Percentiles rank a stretch among this genome's conserved stretches.
These are phyloP conservation scores for Cystobasidium pallidum DNA, from an alignment of 1,284 basidiomycete species.

Conservation along the genomic window DNA sequence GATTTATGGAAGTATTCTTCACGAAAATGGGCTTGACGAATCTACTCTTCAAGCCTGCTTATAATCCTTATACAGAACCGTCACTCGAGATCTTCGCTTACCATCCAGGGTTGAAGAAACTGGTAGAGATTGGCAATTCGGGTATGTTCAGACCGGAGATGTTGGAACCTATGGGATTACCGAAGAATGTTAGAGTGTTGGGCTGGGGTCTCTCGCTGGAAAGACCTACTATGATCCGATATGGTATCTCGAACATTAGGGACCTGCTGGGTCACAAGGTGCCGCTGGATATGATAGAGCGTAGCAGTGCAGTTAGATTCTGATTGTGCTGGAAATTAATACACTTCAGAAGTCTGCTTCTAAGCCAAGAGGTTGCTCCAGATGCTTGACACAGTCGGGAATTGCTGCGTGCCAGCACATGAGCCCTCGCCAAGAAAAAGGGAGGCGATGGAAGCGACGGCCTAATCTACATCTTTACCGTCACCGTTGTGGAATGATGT, in stretches of 20 bases:
- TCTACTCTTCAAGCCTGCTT: slow-evolving; percentile 68
- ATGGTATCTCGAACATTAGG: slow-evolving; percentile 89
- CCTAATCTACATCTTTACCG: too few species aligned
- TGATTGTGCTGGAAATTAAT: not conserved
- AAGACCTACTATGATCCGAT: slow-evolving; percentile 99
- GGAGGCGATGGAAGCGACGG: too few species aligned
- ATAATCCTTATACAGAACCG: slow-evolving; percentile 97
- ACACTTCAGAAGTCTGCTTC: not conserved
- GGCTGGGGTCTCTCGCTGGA: slow-evolving; percentile 97
- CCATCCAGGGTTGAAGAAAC: slow-evolving; percentile 89
- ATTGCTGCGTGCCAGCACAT: too few species aligned
- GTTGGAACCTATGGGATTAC: slow-evolving; percentile 98
- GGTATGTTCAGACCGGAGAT: slow-evolving; percentile 99
- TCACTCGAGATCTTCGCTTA: slow-evolving; percentile 99
- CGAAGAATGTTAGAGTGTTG: slow-evolving; percentile 92
- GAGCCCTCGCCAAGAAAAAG: too few species aligned
- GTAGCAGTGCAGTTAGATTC: slow-evolving; percentile 39
- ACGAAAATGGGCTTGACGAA: slow-evolving; percentile 81
- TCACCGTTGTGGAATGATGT: too few species aligned
- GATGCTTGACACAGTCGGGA: not conserved
- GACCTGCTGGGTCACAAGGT: slow-evolving; percentile 98
- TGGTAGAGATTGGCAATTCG: slow-evolving; percentile 87
- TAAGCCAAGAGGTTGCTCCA: too few species aligned
- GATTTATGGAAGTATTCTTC: slow-evolving; percentile 98
- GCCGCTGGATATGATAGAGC: slow-evolving; percentile 28